Evolutionary conservation across 2,329 filamentous ascomycete genomes (phyloP).

Genomic region (Hymenoscyphus repandus): DNA sequence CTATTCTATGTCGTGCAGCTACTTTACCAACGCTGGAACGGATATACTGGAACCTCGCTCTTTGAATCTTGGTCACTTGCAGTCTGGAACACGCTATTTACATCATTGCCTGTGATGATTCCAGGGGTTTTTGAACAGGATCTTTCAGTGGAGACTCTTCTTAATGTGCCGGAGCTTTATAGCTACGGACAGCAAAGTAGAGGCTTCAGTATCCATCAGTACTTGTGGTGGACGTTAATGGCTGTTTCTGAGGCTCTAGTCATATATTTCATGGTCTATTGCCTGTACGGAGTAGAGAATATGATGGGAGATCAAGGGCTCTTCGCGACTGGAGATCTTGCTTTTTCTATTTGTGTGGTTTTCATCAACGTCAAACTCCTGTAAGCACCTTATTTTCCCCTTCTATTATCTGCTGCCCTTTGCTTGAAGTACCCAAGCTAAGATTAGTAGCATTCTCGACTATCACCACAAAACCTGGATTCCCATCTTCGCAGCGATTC

Average conservation of each 20-base stretch:
- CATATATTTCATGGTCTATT: slow-evolving; percentile 67
- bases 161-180: slow-evolving; percentile 86
- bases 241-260: slow-evolving; percentile 67
- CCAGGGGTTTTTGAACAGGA: slow-evolving; percentile 90
- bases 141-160: slow-evolving; percentile 69
- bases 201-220: slow-evolving; percentile 74
- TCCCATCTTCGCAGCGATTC: slow-evolving; percentile 49
- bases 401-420: slow-evolving; percentile 38
- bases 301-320: slow-evolving; percentile 56
- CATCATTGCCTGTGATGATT: slow-evolving; percentile 78
- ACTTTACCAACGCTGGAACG: slow-evolving; percentile 73
- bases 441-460: slow-evolving; percentile 57
- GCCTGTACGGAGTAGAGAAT: slow-evolving; percentile 51
- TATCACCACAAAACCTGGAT: slow-evolving; percentile 69
- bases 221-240: slow-evolving; percentile 73
- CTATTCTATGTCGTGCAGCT: slow-evolving; percentile 81
- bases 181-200: slow-evolving; percentile 69
- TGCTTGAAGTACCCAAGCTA: slow-evolving; percentile 31
- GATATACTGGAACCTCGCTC: slow-evolving; percentile 82
- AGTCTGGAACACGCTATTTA: slow-evolving; percentile 90
- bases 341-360: slow-evolving; percentile 63
- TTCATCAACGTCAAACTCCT: slow-evolving; percentile 72
- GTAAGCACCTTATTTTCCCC: slow-evolving; percentile 38
- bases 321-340: slow-evolving; percentile 67
- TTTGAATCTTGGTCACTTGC: slow-evolving; percentile 81